phyloP scores from a whole-genome alignment of 345 rosid genomes.

The Murraya paniculata region DNA sequence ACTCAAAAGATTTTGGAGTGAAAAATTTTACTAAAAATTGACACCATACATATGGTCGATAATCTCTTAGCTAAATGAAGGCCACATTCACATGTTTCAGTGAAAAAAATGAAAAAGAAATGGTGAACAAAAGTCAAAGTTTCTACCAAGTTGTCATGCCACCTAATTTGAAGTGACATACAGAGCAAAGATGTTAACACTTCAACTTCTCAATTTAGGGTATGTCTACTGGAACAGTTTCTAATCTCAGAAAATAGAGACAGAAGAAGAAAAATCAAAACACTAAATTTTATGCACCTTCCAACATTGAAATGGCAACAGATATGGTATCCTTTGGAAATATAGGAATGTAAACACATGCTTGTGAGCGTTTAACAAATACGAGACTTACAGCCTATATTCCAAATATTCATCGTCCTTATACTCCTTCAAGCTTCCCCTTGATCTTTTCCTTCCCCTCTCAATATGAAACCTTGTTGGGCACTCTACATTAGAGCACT shows the following conservation, averaged over 20 bases:
- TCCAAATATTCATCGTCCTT: constrained; percentile 81
- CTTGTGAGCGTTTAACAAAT: not conserved
- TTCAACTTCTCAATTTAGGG: not conserved
- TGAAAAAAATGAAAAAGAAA: not conserved
- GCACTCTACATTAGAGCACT: constrained; percentile 72
- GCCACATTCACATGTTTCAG: not conserved
- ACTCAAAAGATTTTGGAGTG: not conserved
- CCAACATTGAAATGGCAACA: not conserved
- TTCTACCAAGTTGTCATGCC: not conserved
- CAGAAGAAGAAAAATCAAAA: not conserved
- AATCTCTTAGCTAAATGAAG: not conserved
- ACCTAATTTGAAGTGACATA: not conserved
- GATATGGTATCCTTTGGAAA: not conserved
- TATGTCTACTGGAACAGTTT: not conserved
- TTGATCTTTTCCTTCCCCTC: constrained; percentile 69
- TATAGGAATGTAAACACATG: not conserved
- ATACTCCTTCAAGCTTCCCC: constrained; percentile 67
- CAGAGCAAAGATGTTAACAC: not conserved
- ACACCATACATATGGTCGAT: not conserved
- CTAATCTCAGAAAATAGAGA: not conserved
- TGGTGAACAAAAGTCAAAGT: not conserved
- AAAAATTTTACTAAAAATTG: not conserved
- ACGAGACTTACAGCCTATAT: constrained; percentile 59
- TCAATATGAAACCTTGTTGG: constrained; percentile 90
- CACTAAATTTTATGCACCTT: not conserved